Evolutionary conservation across 2,329 filamentous ascomycete genomes (phyloP).

Genomic region (Cladophialophora psammophila): DNA sequence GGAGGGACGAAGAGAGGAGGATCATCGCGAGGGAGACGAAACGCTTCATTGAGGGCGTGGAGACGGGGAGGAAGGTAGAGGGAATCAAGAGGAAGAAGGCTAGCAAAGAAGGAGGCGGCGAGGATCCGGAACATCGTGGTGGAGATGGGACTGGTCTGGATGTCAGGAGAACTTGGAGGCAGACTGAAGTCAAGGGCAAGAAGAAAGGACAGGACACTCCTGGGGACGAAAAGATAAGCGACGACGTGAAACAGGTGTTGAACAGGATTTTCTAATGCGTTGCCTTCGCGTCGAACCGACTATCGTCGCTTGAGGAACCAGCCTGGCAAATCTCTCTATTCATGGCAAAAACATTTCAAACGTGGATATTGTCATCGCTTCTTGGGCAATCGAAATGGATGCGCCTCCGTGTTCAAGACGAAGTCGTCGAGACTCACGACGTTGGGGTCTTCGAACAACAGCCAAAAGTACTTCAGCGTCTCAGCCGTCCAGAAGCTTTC

Average conservation of each 20-base stretch:
- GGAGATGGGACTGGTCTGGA: conserved; percentile 31
- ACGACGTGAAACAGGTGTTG: conserved; percentile 53
- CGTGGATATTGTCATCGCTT: neutral
- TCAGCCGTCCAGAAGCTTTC: conserved; percentile 43
- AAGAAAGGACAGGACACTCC: conserved; percentile 40
- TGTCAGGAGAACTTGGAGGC: conserved; percentile 49
- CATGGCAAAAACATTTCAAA: neutral
- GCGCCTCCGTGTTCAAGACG: conserved; percentile 41
- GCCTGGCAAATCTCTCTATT: neutral
- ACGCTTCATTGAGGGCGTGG: conserved; percentile 52
- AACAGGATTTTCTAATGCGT: conserved; percentile 54
- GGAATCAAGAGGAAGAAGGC: conserved; percentile 55
- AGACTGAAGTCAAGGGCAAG: conserved; percentile 49
- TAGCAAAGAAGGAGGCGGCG: conserved; percentile 45
- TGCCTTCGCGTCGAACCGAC: neutral
- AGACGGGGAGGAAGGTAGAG: conserved; percentile 44
- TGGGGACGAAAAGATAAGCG: conserved; percentile 43
- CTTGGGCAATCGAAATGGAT: conserved; percentile 34
- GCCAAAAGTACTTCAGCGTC: conserved; percentile 44
- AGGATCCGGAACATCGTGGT: conserved; percentile 10
- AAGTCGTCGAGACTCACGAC: conserved; percentile 41
- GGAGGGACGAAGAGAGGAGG: conserved; percentile 51
- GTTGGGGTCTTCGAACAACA: conserved; percentile 39
- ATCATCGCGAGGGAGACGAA: conserved; percentile 54
- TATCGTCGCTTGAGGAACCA: neutral